A percentile compares a stretch with the other conserved stretches of the same genome.
These are phyloP conservation scores for Tylopilus vinaceipallidus DNA, from an alignment of 768 basidiomycete species.

Conservation along the genomic window DNA sequence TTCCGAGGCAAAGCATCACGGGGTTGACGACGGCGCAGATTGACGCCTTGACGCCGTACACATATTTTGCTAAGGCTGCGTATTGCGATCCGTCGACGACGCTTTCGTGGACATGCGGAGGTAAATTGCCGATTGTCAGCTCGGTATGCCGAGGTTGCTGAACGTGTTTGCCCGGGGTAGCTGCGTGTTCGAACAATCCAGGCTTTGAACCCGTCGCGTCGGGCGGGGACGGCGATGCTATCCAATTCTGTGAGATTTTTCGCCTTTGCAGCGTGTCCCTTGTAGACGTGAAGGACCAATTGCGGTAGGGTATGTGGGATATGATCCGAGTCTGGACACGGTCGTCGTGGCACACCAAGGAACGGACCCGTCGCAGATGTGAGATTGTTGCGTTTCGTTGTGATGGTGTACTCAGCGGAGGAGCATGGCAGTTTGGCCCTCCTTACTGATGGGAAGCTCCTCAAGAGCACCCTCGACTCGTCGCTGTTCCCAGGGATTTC, in stretches of 20 bases:
- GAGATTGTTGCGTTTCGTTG: conserved; percentile 10
- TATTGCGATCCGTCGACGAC: conserved; percentile 43
- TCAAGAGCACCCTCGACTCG: conserved; percentile 31
- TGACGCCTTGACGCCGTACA: conserved; percentile 43
- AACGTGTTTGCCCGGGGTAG: conserved; percentile 16
- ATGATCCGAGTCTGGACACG: conserved; percentile 33
- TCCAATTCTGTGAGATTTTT: conserved; percentile 39
- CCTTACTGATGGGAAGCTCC: conserved; percentile 40
- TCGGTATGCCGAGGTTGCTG: not conserved
- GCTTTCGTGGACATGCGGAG: conserved; percentile 51
- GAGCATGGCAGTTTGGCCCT: conserved; percentile 28
- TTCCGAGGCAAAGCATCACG: conserved; percentile 34
- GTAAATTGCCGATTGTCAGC: conserved; percentile 26
- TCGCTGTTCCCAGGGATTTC: conserved; percentile 47
- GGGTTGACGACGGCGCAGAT: conserved; percentile 40
- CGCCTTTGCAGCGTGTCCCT: not conserved
- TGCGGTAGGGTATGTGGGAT: conserved; percentile 35
- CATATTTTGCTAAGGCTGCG: conserved; percentile 46
- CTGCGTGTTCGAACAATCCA: conserved; percentile 41
- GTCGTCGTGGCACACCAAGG: conserved; percentile 38
- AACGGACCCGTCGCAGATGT: conserved; percentile 26
- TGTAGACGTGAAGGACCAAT: not conserved
- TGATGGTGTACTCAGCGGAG: conserved; percentile 15
- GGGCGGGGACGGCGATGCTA: conserved; percentile 41
- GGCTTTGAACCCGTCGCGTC: conserved; percentile 42